phyloP scores from a whole-genome alignment of 495 filamentous ascomycete genomes.

The Penicillium daleae region DNA sequence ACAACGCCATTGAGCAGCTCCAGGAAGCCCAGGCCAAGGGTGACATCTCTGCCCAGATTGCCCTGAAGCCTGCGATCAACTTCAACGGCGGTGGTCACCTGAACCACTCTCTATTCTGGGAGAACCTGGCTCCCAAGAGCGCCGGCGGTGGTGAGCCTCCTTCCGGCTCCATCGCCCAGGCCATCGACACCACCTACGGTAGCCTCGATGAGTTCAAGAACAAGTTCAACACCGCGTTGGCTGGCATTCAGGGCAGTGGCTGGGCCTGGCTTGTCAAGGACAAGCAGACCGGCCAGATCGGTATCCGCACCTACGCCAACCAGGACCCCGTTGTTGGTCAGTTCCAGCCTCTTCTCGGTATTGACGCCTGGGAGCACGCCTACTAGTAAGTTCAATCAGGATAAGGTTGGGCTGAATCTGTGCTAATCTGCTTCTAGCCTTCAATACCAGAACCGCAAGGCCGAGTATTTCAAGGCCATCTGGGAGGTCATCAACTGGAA shows the following conservation, averaged over 20 bases:
- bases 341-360: constrained; percentile 82
- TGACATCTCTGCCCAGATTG: constrained; percentile 69
- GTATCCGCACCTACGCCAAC: constrained; percentile 81
- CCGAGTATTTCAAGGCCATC: constrained; percentile 93
- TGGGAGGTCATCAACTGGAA: constrained; percentile 99
- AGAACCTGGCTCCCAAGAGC: constrained; percentile 79
- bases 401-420: constrained; percentile 17
- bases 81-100: constrained; percentile 96
- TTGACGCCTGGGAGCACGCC: constrained; percentile 97
- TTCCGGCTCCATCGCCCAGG: constrained; percentile 62
- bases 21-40: constrained; percentile 54
- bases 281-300: constrained; percentile 70
- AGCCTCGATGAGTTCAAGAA: constrained; percentile 73
- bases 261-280: constrained; percentile 96
- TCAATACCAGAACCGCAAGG: constrained; percentile 98
- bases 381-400: constrained; percentile 58
- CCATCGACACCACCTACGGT: constrained; percentile 79
- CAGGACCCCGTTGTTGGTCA: constrained; percentile 93
- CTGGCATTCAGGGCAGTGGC: constrained; percentile 89
- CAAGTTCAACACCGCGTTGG: constrained; percentile 76
- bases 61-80: constrained; percentile 85
- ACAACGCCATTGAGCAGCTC: constrained; percentile 62
- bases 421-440: constrained; percentile 61
- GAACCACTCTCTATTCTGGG: constrained; percentile 94
- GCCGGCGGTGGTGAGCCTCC: constrained; percentile 77